Evolutionary conservation across 2,329 filamentous ascomycete genomes (phyloP), one percentile per base, ranked within the genome.

Genomic region (Colletotrichum tabaci): DNA sequence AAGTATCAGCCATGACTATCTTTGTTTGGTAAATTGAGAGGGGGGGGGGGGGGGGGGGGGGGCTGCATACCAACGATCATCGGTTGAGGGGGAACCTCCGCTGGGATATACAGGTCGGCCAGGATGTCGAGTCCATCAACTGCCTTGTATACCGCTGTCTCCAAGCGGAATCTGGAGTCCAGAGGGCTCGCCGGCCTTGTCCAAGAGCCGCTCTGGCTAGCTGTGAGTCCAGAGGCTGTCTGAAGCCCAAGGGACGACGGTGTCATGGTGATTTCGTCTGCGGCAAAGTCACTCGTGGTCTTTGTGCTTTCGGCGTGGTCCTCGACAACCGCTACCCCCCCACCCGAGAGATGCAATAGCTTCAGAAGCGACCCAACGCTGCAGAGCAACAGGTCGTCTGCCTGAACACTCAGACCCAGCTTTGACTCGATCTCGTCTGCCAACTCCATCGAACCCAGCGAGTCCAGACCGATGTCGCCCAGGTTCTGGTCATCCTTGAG

Each of bases 381-480:
- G 12, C 6, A 9, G 16, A 49, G 47, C 16, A 49, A n/a, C 15
- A 76, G 35, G 35, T 75, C 74, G 9, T 66, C 73, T 2, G 71
- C 44, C 13, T 67, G 64, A n/a, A 73, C 61, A 3, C 65, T 61
- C 38, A 75, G 65, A 4, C 63, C 63, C 8, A 76, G 61, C 16
- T 72, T 70, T 13, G 70, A 62, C 57, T 73, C 65, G 3, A 76
- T 64, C 38, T 76, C 75, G 56, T 68, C 58, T 0, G 73, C 69
- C 42, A 76, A 46, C 40, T 76, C 75, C 42, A 75, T 74, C 0
- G 74, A 70, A 1, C 74, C 73, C 4, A 76, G 38, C 3, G 75
- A 75, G 49, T 76, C 75, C 8, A 76, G 9, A 12, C 75, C 74
- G 60, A 76, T 67, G 55, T 61, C 70, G 5, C 66, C 57, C 15